Conservation (phyloP, 2,329 filamentous ascomycete genomes). For the Colletotrichum kahawae region DNA sequence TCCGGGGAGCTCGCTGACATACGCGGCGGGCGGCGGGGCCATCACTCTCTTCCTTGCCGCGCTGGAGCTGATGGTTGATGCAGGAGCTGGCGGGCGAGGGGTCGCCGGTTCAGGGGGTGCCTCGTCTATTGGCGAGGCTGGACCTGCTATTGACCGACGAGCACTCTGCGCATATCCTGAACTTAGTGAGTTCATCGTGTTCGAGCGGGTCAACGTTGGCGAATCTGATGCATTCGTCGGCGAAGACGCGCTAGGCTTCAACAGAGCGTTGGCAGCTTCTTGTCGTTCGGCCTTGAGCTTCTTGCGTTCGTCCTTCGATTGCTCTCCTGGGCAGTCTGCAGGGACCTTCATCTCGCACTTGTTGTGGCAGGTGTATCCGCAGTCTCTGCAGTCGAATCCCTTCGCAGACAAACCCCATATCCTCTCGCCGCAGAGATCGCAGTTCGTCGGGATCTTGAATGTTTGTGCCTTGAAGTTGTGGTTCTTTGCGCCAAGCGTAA, state of each 20-base stretch:
- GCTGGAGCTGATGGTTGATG: conserved; percentile 28
- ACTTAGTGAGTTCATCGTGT: conserved; percentile 89
- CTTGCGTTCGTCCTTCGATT: conserved; percentile 94
- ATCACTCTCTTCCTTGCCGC: conserved; percentile 70
- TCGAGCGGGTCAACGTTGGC: conserved; percentile 74
- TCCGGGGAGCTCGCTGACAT: conserved; percentile 72
- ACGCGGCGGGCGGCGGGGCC: conserved; percentile 85
- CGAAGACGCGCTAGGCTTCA: conserved; percentile 45
- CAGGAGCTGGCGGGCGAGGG: conserved; percentile 25
- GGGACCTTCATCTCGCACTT: conserved; percentile 99
- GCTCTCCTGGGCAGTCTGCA: conserved; percentile 91
- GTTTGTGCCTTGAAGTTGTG: conserved; percentile 99
- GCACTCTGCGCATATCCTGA: conserved; percentile 86
- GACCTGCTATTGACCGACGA: conserved; percentile 72
- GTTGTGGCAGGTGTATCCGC: conserved; percentile 96
- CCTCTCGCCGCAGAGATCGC: conserved; percentile 92
- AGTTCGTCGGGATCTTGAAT: conserved; percentile 99
- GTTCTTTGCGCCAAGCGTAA: conserved; percentile 89
- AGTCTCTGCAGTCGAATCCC: conserved; percentile 94
- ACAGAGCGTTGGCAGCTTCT: conserved; percentile 70
- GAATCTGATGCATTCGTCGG: conserved; percentile 60
- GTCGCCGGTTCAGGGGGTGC: conserved; percentile 38
- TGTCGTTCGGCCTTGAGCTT: conserved; percentile 89
- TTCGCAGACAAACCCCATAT: conserved; percentile 98
- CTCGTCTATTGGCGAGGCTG: conserved; percentile 58